Evolutionary conservation across 768 basidiomycete species (phyloP), one percentile per base, ranked within the genome.

Genomic region (Daedalea quercina): DNA sequence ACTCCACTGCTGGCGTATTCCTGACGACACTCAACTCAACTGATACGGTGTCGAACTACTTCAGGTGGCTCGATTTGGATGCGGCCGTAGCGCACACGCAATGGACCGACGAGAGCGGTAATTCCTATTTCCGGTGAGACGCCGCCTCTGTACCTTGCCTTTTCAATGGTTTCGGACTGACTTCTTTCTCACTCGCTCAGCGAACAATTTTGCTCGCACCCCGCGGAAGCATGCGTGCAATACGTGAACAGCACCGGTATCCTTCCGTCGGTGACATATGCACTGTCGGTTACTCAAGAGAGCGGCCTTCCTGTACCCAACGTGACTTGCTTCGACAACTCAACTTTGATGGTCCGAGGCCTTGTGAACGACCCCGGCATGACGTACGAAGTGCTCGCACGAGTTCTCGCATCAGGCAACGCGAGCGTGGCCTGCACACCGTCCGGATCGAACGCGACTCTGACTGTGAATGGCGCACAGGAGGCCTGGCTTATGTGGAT

Each of bases 401-500:
- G 73, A 44, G 76, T 77, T 0, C 63, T 66, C 28, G 63, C 70
- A 20, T 65, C 71, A 23, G 23, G 40, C 17, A 64, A 63, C 9
- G 64, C 72, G 7, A 35, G 49, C 9, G 60, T 69, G 12, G 31
- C 60, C 0, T 80, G 80, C 53, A 54, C 64, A n/a, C 44, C 63
- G 0, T 44, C 63, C 23, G 62, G 62, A 9, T 60, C 65, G 33
- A 47, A 67, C 48, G 75, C 76, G 22, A 76, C 76, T 1, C 52
- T 88, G 20, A 67, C 66, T 28, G 71, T 88, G 13, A 64, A 62
- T 7, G 68, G 70, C 19, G 70, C 77, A 24, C 68, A 69, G 1
- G 80, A 82, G 53, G 73, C 81, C 0, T 85, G 80, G 82, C 67
- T 87, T 57, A 77, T 79, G 7, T 88, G 85, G 85, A 78, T 81